Percentiles rank a stretch among this genome's conserved stretches.
phyloP scores from a whole-genome alignment of 805 yeast species.

The Cyberlindnera mississippiensis region DNA sequence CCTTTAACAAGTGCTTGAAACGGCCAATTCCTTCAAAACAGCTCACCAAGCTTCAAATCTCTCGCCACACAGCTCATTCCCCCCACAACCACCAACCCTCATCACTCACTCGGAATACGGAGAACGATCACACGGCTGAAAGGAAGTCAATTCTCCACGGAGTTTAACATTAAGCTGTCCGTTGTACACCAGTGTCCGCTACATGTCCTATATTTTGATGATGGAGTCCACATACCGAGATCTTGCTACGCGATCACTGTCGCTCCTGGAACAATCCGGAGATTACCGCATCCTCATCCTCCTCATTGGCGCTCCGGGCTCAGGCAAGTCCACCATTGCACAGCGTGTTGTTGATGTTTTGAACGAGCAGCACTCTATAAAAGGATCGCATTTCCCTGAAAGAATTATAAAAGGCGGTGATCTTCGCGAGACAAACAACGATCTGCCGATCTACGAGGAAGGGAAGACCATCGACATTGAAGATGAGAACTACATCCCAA shows the following conservation, averaged over 20 bases:
- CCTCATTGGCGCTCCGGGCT: slow-evolving; percentile 78
- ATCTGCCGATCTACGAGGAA: slow-evolving; percentile 11
- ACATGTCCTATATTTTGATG: slow-evolving; percentile 14
- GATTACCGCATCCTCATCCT: slow-evolving; percentile 50
- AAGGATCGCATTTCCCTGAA: slow-evolving; percentile 11
- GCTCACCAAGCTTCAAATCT: too few species aligned
- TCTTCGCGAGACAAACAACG: slow-evolving; percentile 6
- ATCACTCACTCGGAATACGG: too few species aligned
- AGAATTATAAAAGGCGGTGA: slow-evolving; percentile 3
- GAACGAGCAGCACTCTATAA: slow-evolving; percentile 28
- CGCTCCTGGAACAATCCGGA: slow-evolving; percentile 25
- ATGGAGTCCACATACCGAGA: slow-evolving; percentile 30
- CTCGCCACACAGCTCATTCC: too few species aligned
- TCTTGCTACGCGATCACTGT: slow-evolving; percentile 31
- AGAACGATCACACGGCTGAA: background rate
- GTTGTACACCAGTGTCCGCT: too few species aligned
- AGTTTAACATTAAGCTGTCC: too few species aligned
- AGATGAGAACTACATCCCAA: slow-evolving; percentile 20
- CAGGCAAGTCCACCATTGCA: slow-evolving; percentile 77
- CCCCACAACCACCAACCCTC: too few species aligned
- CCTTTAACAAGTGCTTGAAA: too few species aligned
- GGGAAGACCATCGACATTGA: slow-evolving; percentile 15
- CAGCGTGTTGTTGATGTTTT: slow-evolving; percentile 38
- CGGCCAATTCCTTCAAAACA: too few species aligned
- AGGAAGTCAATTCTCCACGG: too few species aligned